A percentile compares a stretch with the other conserved stretches of the same genome.
Evolutionary conservation across 805 yeast species (phyloP).

Genomic region (Cyberlindnera nakhonratchasimensis): DNA sequence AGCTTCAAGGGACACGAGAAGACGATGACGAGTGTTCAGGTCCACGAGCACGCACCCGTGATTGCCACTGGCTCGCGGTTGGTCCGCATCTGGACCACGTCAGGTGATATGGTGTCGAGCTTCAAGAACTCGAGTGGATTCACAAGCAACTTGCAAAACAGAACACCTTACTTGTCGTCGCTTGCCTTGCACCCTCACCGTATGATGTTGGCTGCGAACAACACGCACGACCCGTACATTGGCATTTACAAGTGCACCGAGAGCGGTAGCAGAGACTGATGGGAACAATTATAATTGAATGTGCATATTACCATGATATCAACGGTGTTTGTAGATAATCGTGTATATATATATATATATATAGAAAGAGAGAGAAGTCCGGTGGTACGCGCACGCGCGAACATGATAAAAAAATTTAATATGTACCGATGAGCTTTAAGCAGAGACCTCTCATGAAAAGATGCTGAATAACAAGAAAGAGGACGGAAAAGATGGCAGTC

Average conservation of each 20-base stretch:
- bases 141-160: slow-evolving; percentile 25
- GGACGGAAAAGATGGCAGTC: slow-evolving; percentile 42
- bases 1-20: slow-evolving; percentile 52
- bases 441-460: too few relatives aligned
- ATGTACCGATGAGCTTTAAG: not conserved
- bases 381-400: slow-evolving; percentile 2
- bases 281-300: not conserved
- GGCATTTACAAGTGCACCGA: slow-evolving; percentile 56
- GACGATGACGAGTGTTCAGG: slow-evolving; percentile 62
- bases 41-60: slow-evolving; percentile 96
- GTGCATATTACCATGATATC: too few relatives aligned
- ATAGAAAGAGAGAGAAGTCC: too few relatives aligned
- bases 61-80: slow-evolving; percentile 83
- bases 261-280: slow-evolving; percentile 7
- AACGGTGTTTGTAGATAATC: too few relatives aligned
- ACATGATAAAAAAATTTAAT: not conserved
- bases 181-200: slow-evolving; percentile 88
- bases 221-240: slow-evolving; percentile 71
- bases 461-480: not conserved
- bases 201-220: slow-evolving; percentile 87
- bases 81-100: slow-evolving; percentile 79
- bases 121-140: slow-evolving; percentile 46
- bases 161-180: slow-evolving; percentile 51
- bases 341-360: too few relatives aligned
- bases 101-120: slow-evolving; percentile 68